Conservation (phyloP, 345 rosid species). For the Bruguiera parviflora region DNA sequence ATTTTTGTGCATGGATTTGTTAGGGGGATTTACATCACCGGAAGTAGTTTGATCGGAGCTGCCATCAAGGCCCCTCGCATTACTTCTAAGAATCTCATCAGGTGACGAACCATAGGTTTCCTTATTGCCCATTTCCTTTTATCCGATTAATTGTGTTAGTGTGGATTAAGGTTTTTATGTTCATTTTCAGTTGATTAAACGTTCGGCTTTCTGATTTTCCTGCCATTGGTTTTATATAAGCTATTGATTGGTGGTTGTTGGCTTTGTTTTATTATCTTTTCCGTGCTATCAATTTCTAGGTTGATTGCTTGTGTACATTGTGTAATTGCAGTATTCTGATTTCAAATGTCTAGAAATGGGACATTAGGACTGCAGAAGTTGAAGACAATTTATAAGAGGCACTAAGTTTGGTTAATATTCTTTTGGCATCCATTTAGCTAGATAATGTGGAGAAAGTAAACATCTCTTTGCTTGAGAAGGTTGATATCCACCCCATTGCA, state of each 20-base stretch:
- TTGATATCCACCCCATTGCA: too few relatives aligned
- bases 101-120: conserved; percentile 28
- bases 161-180: not conserved
- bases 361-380: not conserved
- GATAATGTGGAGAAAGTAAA: not conserved
- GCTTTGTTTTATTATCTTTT: not conserved
- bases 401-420: not conserved
- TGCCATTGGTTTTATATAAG: not conserved
- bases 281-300: too few relatives aligned
- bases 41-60: conserved; percentile 98
- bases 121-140: not conserved
- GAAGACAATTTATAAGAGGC: not conserved
- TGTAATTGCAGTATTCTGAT: not conserved
- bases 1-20: not conserved
- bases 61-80: conserved; percentile 98
- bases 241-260: not conserved
- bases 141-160: not conserved
- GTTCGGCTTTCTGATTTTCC: not conserved
- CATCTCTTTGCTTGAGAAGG: not conserved
- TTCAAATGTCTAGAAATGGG: not conserved
- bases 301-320: too few relatives aligned
- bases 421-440: too few relatives aligned
- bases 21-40: conserved; percentile 97
- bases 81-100: conserved; percentile 94
- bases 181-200: not conserved